Evolutionary conservation across 306 rosid species (phyloP).

Genomic region (Cicer judaicum): DNA sequence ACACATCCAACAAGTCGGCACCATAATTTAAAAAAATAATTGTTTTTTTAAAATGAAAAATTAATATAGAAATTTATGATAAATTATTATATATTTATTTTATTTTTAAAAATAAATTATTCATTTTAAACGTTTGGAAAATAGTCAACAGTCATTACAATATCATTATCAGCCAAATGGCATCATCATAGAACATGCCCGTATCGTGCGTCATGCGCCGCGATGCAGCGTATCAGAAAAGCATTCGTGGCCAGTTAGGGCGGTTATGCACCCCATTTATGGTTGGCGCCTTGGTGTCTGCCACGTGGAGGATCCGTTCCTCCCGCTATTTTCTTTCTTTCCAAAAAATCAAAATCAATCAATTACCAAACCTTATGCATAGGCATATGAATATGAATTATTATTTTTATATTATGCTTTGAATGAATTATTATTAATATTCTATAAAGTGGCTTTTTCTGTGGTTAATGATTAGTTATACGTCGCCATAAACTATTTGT

Average conservation of each 20-base stretch:
- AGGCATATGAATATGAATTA: too few relatives aligned
- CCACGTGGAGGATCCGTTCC: conserved; percentile 68
- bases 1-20: conserved; percentile 14
- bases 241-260: conserved; percentile 33
- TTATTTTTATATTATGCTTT: not conserved
- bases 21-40: not conserved
- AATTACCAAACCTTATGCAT: too few relatives aligned
- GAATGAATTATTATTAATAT: not conserved
- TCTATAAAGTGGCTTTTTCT: conserved; percentile 43
- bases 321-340: conserved; percentile 44
- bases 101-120: too few relatives aligned
- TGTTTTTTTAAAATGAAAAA: too few relatives aligned
- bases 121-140: too few relatives aligned
- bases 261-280: conserved; percentile 15
- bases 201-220: conserved; percentile 8
- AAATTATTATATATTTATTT: too few relatives aligned
- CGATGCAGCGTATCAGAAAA: conserved; percentile 7
- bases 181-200: not conserved
- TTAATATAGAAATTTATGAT: too few relatives aligned
- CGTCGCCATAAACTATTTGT: not conserved
- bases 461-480: not conserved
- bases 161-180: conserved; percentile 23
- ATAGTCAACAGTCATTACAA: not conserved
- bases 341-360: not conserved
- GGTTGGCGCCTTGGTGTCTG: conserved; percentile 48